Evolutionary conservation across 306 rosid species (phyloP).

Genomic region (Inga laurina): DNA sequence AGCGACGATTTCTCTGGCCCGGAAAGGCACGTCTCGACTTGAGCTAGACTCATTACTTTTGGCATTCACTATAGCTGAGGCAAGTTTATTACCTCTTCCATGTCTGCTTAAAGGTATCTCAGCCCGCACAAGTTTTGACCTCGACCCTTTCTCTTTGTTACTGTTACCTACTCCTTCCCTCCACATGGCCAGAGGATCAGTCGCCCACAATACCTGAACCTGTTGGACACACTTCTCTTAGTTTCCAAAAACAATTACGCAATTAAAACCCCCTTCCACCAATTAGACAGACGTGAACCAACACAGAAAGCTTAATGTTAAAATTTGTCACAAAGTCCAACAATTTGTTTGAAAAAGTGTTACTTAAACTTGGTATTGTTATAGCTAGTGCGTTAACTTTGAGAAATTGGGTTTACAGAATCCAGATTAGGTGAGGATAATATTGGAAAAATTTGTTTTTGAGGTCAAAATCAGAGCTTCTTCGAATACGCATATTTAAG

Average conservation of each 20-base stretch:
- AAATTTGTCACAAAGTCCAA: neutral
- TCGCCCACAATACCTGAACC: constrained; percentile 90
- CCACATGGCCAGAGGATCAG: constrained; percentile 84
- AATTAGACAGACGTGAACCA: constrained; percentile 18
- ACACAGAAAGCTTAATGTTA: neutral
- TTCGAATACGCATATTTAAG: neutral
- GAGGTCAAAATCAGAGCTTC: neutral
- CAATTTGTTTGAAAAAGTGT: neutral
- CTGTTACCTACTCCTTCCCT: constrained; percentile 73
- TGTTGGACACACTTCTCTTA: constrained; percentile 28
- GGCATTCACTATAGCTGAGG: constrained; percentile 69
- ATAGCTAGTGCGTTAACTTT: neutral
- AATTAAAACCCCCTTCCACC: neutral
- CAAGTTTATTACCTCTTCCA: constrained; percentile 79
- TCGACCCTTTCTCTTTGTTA: constrained; percentile 52
- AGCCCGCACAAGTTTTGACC: constrained; percentile 80
- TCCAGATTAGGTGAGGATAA: neutral
- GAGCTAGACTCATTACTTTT: constrained; percentile 39
- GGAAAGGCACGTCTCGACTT: constrained; percentile 52
- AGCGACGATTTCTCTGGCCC: constrained; percentile 79
- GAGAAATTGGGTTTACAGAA: neutral
- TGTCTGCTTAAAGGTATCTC: constrained; percentile 81
- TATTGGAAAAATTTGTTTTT: neutral
- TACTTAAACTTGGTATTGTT: neutral
- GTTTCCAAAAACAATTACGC: neutral